Evolutionary conservation across 2,329 filamentous ascomycete species (phyloP), one percentile per base, ranked within the genome.

Genomic region (Gliomastix tumulicola): DNA sequence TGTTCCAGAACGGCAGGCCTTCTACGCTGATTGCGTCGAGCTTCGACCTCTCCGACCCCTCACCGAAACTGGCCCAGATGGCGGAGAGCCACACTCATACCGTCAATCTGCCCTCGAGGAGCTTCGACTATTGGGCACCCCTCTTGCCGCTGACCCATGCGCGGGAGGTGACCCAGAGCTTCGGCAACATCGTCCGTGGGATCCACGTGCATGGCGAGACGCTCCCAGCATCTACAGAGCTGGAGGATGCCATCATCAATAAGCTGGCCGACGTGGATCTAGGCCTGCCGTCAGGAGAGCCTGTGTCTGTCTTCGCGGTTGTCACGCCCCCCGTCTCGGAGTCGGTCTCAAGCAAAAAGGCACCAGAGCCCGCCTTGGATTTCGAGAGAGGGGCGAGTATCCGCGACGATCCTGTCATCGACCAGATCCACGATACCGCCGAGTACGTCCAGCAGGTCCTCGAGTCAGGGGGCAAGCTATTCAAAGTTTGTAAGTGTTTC

Each of bases 141-240:
- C 58, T 89, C 4, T 56, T 79, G 10, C 76, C 82, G 2, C 55
- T 89, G 23, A 86, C 82, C 1, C 54, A 61, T 6, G 70, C 81
- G 13, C 74, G 83, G 15, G 63, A 60, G 32, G 78, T 92, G 23
- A 61, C 70, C 2, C 71, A 75, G 25, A 78, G 79, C 23, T 76
- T 89, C 49, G 87, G 87, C 4, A 94, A 94, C 56, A 90, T 94
- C 38, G 66, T 92, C 17, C 76, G 82, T 21, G 72, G 75, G 30
- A 53, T 89, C 9, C 63, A 74, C 13, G 60, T 71, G 15, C 51
- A 66, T 17, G 66, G 63, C 5, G 54, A 60, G 21, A 49, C 58
- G 2, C 61, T 70, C 0, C 79, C 82, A 11, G 84, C 85, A 4
- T 88, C 84, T 2, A 68, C 71, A 20, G 85, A 90, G 53, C 65